Base-by-base conservation (phyloP, 208 protist genomes). In the Trypanosoma boissoni region DNA sequence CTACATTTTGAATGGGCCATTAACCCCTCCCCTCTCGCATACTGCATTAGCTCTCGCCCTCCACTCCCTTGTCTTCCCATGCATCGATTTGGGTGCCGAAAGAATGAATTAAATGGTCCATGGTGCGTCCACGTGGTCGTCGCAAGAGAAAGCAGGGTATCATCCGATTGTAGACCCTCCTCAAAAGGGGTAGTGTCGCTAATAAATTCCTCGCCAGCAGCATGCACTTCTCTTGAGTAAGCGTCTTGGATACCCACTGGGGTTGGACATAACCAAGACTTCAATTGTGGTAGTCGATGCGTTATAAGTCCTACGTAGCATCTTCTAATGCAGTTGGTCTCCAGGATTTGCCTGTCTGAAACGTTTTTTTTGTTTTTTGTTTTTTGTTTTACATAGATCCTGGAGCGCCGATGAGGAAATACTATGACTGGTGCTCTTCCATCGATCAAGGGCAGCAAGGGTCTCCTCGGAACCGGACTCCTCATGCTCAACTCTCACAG, bases 1-100 rank as follows among this genome's bases (percentile, higher is more conserved):
- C 26, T 29, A n/a, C 49, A 29, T 54, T 21, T 36, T 29, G 27
- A 36, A 54, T 6, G 46, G 49, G 49, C 14, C 49, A 20, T 54
- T 12, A 12, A 39, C 12, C 34, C 34, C 34, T n/a, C n/a, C n/a
- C n/a, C n/a, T n/a, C 34, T 16, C 12, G 12, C 12, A 39, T 12
- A 16, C 12, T 39, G 34, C 34, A 39, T 12, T 16, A 39, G 34
- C 12, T 39, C 8, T 39, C 49, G 49, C 29, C 10, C 29, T 29
- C 27, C 26, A 54, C 26, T 21, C 6, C 5, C 28, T 6, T 16
- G 5, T 54, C 26, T 20, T 9, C 4, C 29, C 29, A 54, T 37
- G 36, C 26, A 54, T 37, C 8, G 34, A 39, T 12, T 39, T 39
- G 34, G 8, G 34, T 39, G 34, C 6, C 34, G 34, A 39, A 16